phyloP scores from a whole-genome alignment of 2,329 filamentous ascomycete genomes.

The Trichoderma gracile region DNA sequence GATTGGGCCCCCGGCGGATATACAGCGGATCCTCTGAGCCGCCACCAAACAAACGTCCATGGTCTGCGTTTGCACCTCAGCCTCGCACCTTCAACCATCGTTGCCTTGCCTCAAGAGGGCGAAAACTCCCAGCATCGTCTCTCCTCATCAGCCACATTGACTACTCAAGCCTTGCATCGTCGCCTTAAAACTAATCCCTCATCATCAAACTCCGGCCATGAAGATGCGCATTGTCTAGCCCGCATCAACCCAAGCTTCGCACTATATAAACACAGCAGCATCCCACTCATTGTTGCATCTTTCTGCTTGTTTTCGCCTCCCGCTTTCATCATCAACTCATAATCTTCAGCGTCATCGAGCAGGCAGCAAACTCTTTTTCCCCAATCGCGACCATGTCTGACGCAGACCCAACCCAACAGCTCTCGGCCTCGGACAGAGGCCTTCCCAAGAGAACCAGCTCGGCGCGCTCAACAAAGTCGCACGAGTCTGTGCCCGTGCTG shows the following conservation, averaged over 20 bases:
- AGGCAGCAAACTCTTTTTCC: too few relatives aligned
- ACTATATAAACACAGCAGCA: too few relatives aligned
- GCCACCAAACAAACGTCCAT: constrained; percentile 1
- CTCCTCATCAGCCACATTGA: not conserved
- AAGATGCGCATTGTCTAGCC: too few relatives aligned
- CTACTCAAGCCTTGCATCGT: not conserved
- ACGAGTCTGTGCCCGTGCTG: constrained; percentile 42
- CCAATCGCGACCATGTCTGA: not conserved
- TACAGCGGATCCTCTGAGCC: not conserved
- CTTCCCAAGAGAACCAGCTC: constrained; percentile 42
- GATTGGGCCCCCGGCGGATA: not conserved
- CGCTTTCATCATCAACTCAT: too few relatives aligned
- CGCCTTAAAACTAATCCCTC: not conserved
- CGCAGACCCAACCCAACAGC: not conserved
- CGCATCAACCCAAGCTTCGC: too few relatives aligned
- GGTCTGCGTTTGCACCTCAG: not conserved
- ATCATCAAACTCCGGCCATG: too few relatives aligned
- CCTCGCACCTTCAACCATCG: not conserved
- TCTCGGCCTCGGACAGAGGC: constrained; percentile 26
- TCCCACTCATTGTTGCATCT: too few relatives aligned
- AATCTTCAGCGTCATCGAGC: too few relatives aligned
- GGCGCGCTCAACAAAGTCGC: constrained; percentile 38
- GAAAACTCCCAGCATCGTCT: not conserved
- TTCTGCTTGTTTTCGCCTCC: too few relatives aligned
- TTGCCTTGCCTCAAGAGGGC: not conserved